Evolutionary conservation across 169 alveolate species (phyloP).

Genomic region (Plasmodium chabaudi): DNA sequence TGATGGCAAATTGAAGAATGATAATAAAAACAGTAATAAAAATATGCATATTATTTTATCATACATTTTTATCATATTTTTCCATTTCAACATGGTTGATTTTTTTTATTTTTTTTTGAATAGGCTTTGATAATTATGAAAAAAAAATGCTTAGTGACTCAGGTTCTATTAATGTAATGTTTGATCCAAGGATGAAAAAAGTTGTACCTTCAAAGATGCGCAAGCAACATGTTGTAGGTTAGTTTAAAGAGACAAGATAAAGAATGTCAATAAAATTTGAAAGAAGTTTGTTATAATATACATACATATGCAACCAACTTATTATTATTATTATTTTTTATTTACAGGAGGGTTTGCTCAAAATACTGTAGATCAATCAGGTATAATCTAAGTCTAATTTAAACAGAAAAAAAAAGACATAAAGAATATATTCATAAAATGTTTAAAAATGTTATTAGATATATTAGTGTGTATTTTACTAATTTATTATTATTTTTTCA

Average conservation of each 20-base stretch:
- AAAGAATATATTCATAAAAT: not conserved
- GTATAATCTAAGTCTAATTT: not conserved
- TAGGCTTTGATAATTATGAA: constrained; percentile 32
- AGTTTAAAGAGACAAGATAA: not conserved
- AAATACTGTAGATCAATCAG: constrained; percentile 38
- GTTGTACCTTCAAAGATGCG: constrained; percentile 39
- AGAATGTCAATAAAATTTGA: not conserved
- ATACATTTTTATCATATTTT: not conserved
- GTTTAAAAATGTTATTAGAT: not conserved
- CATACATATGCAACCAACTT: too few relatives aligned
- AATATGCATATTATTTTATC: not conserved
- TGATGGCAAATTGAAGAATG: not conserved
- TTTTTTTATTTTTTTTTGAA: too few relatives aligned
- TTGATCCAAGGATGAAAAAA: constrained; percentile 29
- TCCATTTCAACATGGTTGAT: not conserved
- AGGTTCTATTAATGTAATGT: constrained; percentile 44
- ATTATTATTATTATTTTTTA: not conserved
- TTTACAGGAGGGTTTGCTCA: constrained; percentile 55
- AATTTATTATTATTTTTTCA: not conserved
- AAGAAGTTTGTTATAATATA: not conserved
- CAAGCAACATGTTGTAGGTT: constrained; percentile 47
- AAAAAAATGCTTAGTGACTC: constrained; percentile 27
- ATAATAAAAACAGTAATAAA: not conserved
- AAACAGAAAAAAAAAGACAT: constrained; percentile 6
- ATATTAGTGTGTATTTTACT: not conserved